phyloP scores from a whole-genome alignment of 2,329 filamentous ascomycete genomes.

The Aspergillus neoniger region DNA sequence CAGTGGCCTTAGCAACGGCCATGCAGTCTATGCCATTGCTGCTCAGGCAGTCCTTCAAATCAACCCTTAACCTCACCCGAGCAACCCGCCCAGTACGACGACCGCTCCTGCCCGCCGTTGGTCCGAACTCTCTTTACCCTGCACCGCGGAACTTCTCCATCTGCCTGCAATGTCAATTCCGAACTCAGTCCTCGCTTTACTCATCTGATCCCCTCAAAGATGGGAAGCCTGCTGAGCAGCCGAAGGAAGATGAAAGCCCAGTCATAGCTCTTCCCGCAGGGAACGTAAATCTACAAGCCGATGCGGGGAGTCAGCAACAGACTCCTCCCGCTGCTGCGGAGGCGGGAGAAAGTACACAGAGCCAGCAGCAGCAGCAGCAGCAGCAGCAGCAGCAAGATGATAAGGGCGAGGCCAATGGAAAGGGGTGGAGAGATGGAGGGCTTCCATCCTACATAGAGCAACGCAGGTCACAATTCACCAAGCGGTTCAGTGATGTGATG shows the following conservation, averaged over 20 bases:
- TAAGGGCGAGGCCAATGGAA: slow-evolving; percentile 5
- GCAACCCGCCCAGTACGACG: slow-evolving; percentile 24
- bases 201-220: slow-evolving; percentile 19
- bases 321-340: slow-evolving; percentile 18
- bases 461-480: slow-evolving; percentile 59
- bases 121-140: slow-evolving; percentile 25
- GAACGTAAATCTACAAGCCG: slow-evolving; percentile 18
- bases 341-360: slow-evolving; percentile 16
- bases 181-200: slow-evolving; percentile 30
- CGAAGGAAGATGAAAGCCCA: slow-evolving; percentile 23
- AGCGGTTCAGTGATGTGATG: slow-evolving; percentile 72
- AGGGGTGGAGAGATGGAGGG: slow-evolving; percentile 18
- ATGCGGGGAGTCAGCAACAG: slow-evolving; percentile 24
- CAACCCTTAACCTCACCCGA: slow-evolving; percentile 28
- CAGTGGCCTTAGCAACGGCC: slow-evolving; percentile 29
- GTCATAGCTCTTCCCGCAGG: slow-evolving; percentile 23
- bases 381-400: slow-evolving; percentile 10
- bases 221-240: slow-evolving; percentile 13
- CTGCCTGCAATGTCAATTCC: slow-evolving; percentile 48
- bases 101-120: slow-evolving; percentile 24
- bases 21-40: slow-evolving; percentile 46
- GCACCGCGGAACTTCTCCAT: slow-evolving; percentile 37
- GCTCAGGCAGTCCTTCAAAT: slow-evolving; percentile 41
- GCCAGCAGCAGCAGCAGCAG: slow-evolving; percentile 1
- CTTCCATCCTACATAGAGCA: slow-evolving; percentile 42